Percentiles rank a stretch among this genome's conserved stretches.
These are phyloP conservation scores for Zizania latifolia DNA, from an alignment of 176 grass and related monocot species.

Conservation along the genomic window DNA sequence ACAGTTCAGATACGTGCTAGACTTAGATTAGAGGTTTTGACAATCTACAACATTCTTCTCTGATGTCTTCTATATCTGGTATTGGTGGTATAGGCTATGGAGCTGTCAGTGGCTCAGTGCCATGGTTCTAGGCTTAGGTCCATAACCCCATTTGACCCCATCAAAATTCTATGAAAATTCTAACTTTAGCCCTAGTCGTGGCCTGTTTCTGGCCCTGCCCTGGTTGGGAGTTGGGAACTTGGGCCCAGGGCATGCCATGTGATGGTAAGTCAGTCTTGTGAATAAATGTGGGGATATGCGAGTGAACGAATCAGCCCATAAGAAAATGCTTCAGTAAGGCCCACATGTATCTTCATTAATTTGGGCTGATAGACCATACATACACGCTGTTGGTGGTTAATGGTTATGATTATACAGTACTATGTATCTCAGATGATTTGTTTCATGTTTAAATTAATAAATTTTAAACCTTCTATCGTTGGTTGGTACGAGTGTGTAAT, in stretches of 20 bases:
- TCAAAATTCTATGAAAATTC: too few relatives aligned
- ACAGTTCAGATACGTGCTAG: background rate
- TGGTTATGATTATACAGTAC: background rate
- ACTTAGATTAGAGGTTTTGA: background rate
- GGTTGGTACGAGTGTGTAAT: background rate
- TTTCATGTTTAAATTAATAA: constrained; percentile 5
- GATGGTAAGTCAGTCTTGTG: background rate
- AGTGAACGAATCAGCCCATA: background rate
- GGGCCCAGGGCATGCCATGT: background rate
- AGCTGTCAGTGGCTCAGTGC: too few relatives aligned
- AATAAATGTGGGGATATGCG: background rate
- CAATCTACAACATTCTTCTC: background rate
- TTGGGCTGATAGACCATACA: background rate
- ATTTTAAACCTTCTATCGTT: background rate
- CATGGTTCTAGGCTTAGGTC: too few relatives aligned
- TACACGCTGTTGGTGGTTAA: background rate
- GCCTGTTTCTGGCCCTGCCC: too few relatives aligned
- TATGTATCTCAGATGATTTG: background rate
- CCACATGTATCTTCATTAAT: background rate
- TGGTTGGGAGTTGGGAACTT: background rate
- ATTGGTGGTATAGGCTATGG: too few relatives aligned
- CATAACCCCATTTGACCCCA: too few relatives aligned
- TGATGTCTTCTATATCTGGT: background rate
- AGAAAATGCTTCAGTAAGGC: background rate
- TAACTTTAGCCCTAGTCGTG: too few relatives aligned